Conservation (phyloP, 176 grass and related monocot species). For the Phragmites australis region DNA sequence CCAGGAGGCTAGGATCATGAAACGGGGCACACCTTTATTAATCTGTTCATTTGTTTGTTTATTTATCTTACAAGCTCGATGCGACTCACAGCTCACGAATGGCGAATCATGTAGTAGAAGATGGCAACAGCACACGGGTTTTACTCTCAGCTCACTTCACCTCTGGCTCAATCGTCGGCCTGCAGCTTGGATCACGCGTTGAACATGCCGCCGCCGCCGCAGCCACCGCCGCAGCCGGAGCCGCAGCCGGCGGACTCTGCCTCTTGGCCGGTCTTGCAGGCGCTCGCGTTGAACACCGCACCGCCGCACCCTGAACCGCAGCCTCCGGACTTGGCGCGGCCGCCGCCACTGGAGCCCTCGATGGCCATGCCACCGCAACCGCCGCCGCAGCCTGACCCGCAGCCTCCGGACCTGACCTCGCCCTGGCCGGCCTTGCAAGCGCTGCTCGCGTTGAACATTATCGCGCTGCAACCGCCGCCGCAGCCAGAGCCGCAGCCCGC, state of each 20-base stretch:
- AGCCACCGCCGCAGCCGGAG: neutral
- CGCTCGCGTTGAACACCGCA: neutral
- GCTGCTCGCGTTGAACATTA: neutral
- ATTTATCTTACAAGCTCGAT: too few species aligned
- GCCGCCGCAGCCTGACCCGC: slow-evolving; percentile 12
- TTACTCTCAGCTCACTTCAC: too few species aligned
- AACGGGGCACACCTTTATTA: too few species aligned
- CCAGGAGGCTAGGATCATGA: too few species aligned
- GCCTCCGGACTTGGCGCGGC: neutral
- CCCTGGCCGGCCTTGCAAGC: neutral
- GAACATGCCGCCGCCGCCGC: neutral
- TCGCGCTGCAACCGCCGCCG: neutral
- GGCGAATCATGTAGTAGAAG: too few species aligned
- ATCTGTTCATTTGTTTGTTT: too few species aligned
- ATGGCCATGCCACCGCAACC: slow-evolving; percentile 28
- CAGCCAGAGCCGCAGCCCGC: slow-evolving; percentile 32
- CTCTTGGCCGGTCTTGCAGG: neutral
- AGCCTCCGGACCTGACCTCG: neutral
- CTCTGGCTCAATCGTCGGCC: too few species aligned
- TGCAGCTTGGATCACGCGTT: neutral
- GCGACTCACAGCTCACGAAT: too few species aligned
- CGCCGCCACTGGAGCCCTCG: neutral
- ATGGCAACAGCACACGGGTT: too few species aligned
- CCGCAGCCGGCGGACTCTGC: slow-evolving; percentile 15
- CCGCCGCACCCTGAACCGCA: slow-evolving; percentile 13